Conservation (phyloP, 2,329 filamentous ascomycete genomes). For the Calonectria naviculata region DNA sequence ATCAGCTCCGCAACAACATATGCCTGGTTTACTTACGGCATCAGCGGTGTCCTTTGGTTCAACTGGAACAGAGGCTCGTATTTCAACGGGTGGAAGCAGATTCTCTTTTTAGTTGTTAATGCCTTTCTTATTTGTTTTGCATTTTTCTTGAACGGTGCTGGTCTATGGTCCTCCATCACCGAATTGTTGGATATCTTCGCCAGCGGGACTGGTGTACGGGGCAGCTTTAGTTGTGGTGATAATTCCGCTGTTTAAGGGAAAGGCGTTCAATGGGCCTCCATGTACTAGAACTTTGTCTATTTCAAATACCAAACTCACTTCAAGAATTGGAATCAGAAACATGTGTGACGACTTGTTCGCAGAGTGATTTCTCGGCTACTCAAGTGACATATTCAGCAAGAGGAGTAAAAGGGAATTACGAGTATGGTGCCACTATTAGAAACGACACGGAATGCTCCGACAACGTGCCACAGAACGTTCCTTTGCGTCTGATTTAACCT, state of each 20-base stretch:
- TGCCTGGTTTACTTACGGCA: constrained; percentile 37
- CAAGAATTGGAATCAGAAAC: not conserved
- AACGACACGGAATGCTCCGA: too few species aligned
- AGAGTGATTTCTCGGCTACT: too few species aligned
- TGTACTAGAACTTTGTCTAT: not conserved
- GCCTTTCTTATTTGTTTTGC: constrained; percentile 25
- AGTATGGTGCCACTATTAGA: too few species aligned
- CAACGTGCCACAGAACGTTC: too few species aligned
- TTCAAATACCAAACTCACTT: not conserved
- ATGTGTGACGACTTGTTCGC: not conserved
- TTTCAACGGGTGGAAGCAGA: constrained; percentile 27
- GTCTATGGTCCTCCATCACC: constrained; percentile 30
- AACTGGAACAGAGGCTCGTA: constrained; percentile 23
- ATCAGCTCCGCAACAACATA: constrained; percentile 33
- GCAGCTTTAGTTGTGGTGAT: constrained; percentile 25
- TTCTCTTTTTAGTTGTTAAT: constrained; percentile 26
- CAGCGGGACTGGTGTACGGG: constrained; percentile 5
- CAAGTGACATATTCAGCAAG: too few species aligned
- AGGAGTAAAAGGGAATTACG: too few species aligned
- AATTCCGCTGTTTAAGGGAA: not conserved
- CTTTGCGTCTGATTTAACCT: too few species aligned
- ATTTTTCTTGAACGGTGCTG: constrained; percentile 29
- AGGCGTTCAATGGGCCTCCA: not conserved
- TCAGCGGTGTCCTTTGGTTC: constrained; percentile 30
- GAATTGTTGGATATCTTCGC: constrained; percentile 26